Percentiles rank a stretch among this genome's conserved stretches.
Evolutionary conservation across 2,329 filamentous ascomycete species (phyloP).

Genomic region (Colletotrichum orbiculare): DNA sequence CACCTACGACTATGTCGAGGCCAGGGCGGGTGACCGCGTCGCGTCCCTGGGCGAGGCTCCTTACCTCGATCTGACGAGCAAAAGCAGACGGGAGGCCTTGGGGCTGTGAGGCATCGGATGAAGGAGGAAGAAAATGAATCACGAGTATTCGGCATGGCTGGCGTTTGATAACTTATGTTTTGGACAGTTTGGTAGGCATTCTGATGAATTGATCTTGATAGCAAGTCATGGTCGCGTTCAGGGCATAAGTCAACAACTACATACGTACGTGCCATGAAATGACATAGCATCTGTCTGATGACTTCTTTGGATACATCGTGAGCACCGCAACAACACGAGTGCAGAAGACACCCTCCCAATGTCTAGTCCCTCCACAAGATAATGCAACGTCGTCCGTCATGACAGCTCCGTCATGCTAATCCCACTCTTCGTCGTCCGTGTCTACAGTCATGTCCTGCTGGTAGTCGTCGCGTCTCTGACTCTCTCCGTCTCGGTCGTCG

Average conservation of each 20-base stretch:
- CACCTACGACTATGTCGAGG: conserved; percentile 69
- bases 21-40: conserved; percentile 54
- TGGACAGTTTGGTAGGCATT: no score
- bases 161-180: conserved; percentile 5
- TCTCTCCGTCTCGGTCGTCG: conserved; percentile 2
- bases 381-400: neutral
- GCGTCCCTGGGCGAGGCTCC: conserved; percentile 56
- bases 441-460: no score
- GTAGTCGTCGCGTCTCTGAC: neutral
- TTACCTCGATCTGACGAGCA: conserved; percentile 52
- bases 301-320: no score
- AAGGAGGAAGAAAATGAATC: neutral
- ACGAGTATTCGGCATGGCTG: neutral
- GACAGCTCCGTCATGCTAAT: neutral
- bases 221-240: no score
- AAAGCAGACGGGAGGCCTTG: conserved; percentile 52
- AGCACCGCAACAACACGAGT: neutral
- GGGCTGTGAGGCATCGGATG: conserved; percentile 32
- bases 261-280: no score
- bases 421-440: neutral
- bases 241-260: no score
- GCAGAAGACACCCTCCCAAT: neutral
- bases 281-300: no score
- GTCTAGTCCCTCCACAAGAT: no score
- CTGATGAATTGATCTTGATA: no score